Percentiles rank a stretch among this genome's conserved stretches.
Evolutionary conservation across 768 basidiomycete species (phyloP).

Genomic region (Xerocomellus amylosporus): DNA sequence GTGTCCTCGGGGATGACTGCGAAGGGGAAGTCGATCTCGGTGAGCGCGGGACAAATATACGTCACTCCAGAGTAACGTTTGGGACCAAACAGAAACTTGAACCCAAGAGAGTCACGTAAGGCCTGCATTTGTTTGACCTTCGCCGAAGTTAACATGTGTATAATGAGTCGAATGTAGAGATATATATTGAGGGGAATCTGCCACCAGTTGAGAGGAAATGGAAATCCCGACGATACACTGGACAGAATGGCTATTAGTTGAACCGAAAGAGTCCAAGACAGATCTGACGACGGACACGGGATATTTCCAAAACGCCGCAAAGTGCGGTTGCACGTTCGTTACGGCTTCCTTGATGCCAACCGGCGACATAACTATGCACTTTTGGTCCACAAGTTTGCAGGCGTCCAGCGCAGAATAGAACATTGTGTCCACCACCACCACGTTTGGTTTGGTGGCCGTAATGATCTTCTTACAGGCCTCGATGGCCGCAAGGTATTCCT

Average conservation of each 20-base stretch:
- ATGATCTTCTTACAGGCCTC: neutral
- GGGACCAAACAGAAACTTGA: neutral
- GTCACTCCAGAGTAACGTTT: neutral
- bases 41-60: constrained; percentile 3
- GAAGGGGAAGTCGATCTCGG: neutral
- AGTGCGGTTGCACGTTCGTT: neutral
- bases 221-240: constrained; percentile 7
- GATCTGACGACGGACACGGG: neutral
- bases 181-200: constrained; percentile 12
- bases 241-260: neutral
- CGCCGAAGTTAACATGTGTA: neutral
- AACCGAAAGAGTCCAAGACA: neutral
- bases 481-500: constrained; percentile 8
- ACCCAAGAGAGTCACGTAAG: neutral
- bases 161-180: constrained; percentile 1
- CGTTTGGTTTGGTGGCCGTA: neutral
- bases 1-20: constrained; percentile 7
- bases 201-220: constrained; percentile 16
- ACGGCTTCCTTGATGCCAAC: neutral
- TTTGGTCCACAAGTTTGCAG: constrained; percentile 2
- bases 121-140: neutral
- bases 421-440: neutral
- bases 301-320: constrained; percentile 7
- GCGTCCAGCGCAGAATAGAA: constrained; percentile 5
- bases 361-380: constrained; percentile 1